Percentiles rank a stretch among this genome's conserved stretches.
Evolutionary conservation across 352 stramenopile genomes (phyloP).

Genomic region (Globisporangium alternatum): DNA sequence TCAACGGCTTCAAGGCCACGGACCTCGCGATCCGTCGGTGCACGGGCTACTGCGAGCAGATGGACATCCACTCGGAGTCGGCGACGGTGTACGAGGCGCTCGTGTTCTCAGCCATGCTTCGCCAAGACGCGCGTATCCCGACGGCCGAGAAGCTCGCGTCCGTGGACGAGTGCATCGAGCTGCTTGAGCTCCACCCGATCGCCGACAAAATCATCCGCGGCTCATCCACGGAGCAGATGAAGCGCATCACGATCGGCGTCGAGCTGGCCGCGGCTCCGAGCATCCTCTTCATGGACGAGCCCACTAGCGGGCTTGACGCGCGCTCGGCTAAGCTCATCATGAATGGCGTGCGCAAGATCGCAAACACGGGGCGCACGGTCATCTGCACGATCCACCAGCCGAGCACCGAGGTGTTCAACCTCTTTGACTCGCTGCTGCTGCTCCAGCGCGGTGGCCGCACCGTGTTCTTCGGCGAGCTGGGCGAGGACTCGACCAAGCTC

Average conservation of each 20-base stretch:
- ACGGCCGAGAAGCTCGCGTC: slow-evolving; percentile 38
- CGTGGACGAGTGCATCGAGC: slow-evolving; percentile 50
- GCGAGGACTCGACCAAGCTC: slow-evolving; percentile 35
- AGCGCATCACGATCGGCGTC: slow-evolving; percentile 80
- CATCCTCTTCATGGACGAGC: slow-evolving; percentile 89
- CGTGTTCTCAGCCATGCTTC: slow-evolving; percentile 84
- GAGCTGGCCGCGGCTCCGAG: slow-evolving; percentile 86
- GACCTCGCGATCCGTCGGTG: slow-evolving; percentile 46
- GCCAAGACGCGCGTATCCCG: slow-evolving; percentile 37
- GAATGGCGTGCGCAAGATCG: slow-evolving; percentile 86
- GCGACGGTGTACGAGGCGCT: slow-evolving; percentile 89
- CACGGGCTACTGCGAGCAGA: slow-evolving; percentile 76
- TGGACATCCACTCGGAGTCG: slow-evolving; percentile 89
- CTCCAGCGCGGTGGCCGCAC: slow-evolving; percentile 52
- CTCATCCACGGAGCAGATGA: slow-evolving; percentile 56
- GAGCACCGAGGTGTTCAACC: slow-evolving; percentile 82
- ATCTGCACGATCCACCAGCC: slow-evolving; percentile 94
- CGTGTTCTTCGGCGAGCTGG: slow-evolving; percentile 62
- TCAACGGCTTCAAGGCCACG: slow-evolving; percentile 45
- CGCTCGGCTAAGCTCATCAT: slow-evolving; percentile 86
- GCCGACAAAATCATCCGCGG: slow-evolving; percentile 56
- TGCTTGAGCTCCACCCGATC: slow-evolving; percentile 48
- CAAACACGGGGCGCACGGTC: slow-evolving; percentile 66
- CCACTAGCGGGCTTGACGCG: slow-evolving; percentile 85
- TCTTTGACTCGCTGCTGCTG: slow-evolving; percentile 85